Evolutionary conservation across 495 filamentous ascomycete genomes (phyloP), one percentile per base, ranked within the genome.

Genomic region (Penicillium manginii): DNA sequence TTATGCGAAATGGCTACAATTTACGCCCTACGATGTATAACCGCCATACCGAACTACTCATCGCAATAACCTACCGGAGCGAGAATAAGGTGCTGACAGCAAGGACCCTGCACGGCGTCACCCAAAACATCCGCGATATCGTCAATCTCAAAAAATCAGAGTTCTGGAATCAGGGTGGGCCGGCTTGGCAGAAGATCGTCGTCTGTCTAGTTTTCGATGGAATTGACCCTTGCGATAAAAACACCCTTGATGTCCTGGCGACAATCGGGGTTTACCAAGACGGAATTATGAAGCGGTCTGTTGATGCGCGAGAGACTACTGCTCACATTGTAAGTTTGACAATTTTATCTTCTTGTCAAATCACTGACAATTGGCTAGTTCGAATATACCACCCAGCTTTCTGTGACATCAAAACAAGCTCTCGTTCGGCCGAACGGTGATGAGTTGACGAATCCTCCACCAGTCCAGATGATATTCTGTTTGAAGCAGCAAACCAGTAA

Each of bases 171-270:
- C 93, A 96, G 75, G 94, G 94, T 63, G 94, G 94, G 21, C 93
- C 94, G 31, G 93, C 94, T 32, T 98, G 94, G 94, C 94, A 98
- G 72, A 98, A 98, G 81, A 98, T 98, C 68, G 94, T 98, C 15
- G 93, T 97, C 37, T 92, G 88, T 69, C 75, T 98, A 59, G 91
- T 98, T 47, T 98, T 98, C 61, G 94, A 98, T 71, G 94, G 94
- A 74, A 94, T 98, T 67, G 93, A 96, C 60, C 93, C 96, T 69
- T 94, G 90, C 62, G 93, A 98, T 80, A 97, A 97, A 77, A 89
- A 93, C 69, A 92, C 89, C 12, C 80, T 98, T 18, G 94, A 98
- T 74, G 86, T 97, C 19, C 79, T 98, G 61, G 94, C 94, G 7
- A 98, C 94, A 32, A 84, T 98, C 66, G 94, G 94, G 72, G 81